Evolutionary conservation across 495 filamentous ascomycete genomes (phyloP), one percentile per base, ranked within the genome.

Genomic region (Penicillium ucsense): DNA sequence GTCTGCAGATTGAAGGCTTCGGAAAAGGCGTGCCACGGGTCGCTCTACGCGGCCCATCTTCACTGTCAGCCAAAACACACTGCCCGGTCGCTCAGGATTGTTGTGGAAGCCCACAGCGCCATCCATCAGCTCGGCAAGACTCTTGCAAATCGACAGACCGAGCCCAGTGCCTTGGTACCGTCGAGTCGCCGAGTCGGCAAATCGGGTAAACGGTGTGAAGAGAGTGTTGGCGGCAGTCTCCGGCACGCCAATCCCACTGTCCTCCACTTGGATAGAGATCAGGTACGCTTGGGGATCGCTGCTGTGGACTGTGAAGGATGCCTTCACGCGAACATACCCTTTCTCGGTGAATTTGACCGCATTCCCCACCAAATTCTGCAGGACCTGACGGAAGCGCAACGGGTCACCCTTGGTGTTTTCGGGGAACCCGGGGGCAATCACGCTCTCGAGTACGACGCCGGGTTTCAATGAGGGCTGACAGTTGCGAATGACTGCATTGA

Each of bases 141-240:
- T 81, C 56, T 90, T 89, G 62, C 79, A 85, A 46, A 94, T 92
- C 4, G 86, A 87, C 33, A 92, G 62, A 2, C 88, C 88, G 2
- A 91, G 63, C 3, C 87, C 88, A 4, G 88, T 94, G 3, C 89
- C 88, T 28, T 87, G 88, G 61, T 88, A 92, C 31, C 76, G 75
- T 37, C 83, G 75, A 7, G 81, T 82, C 4, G 83, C 86, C 3
- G 84, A 87, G 20, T 88, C 74, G 53, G 92, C 89, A 28, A 87
- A 88, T 59, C 92, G 87, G 38, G 81, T 85, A 55, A 94, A 95
- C 1, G 89, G 89, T 35, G 85, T 84, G 70, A 95, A 95, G 3
- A 94, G 72, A 10, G 76, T 78, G 52, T 79, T 79, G 10, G 77
- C 66, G 0, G 88, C 84, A 43, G 82, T 78, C 35, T 89, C 83